Evolutionary conservation across 225 moss, liverwort and hornwort genomes (phyloP).

Genomic region (Straminergon stramineum): DNA sequence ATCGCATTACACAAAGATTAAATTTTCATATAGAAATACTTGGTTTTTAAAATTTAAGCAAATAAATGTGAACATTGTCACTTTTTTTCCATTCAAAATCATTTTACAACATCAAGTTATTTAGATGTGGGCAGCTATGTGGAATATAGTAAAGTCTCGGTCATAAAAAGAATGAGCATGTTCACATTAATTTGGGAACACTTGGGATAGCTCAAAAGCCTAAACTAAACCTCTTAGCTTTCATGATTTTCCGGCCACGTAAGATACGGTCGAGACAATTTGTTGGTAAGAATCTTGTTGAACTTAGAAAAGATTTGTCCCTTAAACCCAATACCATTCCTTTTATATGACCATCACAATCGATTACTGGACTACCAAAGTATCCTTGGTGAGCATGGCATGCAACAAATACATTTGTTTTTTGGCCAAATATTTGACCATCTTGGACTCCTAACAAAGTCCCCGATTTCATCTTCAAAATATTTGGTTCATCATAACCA

Average conservation of each 20-base stretch:
- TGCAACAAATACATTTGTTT: neutral
- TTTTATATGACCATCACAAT: no score
- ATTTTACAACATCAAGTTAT: neutral
- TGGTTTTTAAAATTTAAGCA: neutral
- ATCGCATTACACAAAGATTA: neutral
- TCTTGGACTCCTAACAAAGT: neutral
- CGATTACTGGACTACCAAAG: neutral
- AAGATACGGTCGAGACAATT: accelerated
- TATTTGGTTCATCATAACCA: neutral
- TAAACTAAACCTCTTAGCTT: neutral
- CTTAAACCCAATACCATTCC: neutral
- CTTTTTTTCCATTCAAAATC: neutral
- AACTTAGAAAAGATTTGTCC: neutral
- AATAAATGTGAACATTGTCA: no score
- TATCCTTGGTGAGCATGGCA: neutral
- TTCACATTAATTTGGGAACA: accelerated
- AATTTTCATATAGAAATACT: neutral
- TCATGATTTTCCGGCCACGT: neutral
- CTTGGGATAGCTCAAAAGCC: neutral
- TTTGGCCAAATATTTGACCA: neutral
- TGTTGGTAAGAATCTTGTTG: neutral
- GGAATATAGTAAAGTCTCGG: neutral
- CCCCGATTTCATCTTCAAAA: neutral
- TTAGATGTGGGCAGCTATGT: accelerated
- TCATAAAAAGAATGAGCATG: neutral